Evolutionary conservation across 345 rosid species (phyloP), one percentile per base, ranked within the genome.

Genomic region (Noccaea caerulescens): DNA sequence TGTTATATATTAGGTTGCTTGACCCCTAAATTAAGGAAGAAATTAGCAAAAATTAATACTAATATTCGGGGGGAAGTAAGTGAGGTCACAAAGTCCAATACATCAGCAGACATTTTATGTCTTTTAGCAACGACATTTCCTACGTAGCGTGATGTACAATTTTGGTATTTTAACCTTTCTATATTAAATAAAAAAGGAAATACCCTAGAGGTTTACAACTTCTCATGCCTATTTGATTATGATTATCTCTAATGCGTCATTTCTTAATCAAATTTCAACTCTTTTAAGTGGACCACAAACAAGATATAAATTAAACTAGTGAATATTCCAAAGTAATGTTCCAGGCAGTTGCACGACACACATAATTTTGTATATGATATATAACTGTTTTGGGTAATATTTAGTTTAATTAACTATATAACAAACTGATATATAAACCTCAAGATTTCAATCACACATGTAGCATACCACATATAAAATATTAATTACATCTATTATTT

Each of bases 81-180:
- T 70, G 79, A 76, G 71, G 76, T 76, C 79, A 70, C 39, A 51
- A 49, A 69, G 76, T 70, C 55, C 36, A 63, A 55, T 63, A 76
- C 76, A 76, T 76, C 75, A 76, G 65, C 80, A 76, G 71, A 69
- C 79, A 76, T n/a, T 68, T 61, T 3, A 75, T 69, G 71, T 63
- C 79, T 63, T 74, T 75, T 68, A 75, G 63, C 38, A 68, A 61
- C 46, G 74, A 50, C 70, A 38, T 60, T 39, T 47, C 71, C 3
- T 63, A 76, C 76, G 62, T 63, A 70, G 80, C 71, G 71, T 76
- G 71, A 76, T 76, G 66, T 70, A 49, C 72, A 76, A 70, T 69
- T 76, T 70, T 70, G 75, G 71, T 68, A 76, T 76, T 63, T 63
- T 54, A 25, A 25, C 23, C 32, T 54, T 68, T 32, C 46, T 63